A percentile compares a stretch with the other conserved stretches of the same genome.
These are phyloP conservation scores for Phytophthora boehmeriae DNA, from an alignment of 352 stramenopile genomes.

Conservation along the genomic window DNA sequence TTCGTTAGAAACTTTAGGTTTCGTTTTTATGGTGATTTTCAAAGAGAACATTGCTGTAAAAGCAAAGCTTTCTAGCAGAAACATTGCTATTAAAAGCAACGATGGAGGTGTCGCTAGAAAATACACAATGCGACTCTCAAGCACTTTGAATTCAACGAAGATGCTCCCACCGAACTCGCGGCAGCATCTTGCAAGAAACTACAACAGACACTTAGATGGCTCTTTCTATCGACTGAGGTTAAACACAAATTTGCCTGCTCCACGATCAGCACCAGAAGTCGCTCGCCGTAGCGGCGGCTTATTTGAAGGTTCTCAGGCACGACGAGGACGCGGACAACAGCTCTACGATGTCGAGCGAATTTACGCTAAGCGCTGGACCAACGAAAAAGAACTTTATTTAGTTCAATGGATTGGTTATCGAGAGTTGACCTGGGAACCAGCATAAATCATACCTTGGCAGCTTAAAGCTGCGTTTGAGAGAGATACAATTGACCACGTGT, in stretches of 20 bases:
- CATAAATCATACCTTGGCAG: neutral
- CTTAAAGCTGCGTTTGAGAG: neutral
- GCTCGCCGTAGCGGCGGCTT: neutral
- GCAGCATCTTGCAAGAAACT: neutral
- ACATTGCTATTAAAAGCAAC: too few relatives aligned
- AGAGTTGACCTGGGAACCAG: slow-evolving; percentile 4
- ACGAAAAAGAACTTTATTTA: neutral
- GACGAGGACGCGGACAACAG: neutral
- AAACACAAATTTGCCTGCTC: neutral
- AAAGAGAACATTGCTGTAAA: too few relatives aligned
- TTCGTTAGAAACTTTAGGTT: too few relatives aligned
- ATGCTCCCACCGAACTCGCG: neutral
- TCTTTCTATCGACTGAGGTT: neutral
- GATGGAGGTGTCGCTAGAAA: too few relatives aligned
- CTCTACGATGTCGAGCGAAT: slow-evolving; percentile 1
- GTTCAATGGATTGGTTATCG: slow-evolving; percentile 5
- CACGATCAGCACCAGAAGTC: neutral
- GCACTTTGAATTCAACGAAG: neutral
- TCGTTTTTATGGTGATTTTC: too few relatives aligned
- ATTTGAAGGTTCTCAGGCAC: neutral
- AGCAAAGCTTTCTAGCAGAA: too few relatives aligned
- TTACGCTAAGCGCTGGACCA: slow-evolving; percentile 7
- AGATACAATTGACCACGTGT: neutral
- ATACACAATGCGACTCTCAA: too few relatives aligned
- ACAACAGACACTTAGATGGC: neutral